A percentile compares a stretch with the other conserved stretches of the same genome.
Evolutionary conservation across 2,329 filamentous ascomycete species (phyloP).

Genomic region (Lanzia echinophila): DNA sequence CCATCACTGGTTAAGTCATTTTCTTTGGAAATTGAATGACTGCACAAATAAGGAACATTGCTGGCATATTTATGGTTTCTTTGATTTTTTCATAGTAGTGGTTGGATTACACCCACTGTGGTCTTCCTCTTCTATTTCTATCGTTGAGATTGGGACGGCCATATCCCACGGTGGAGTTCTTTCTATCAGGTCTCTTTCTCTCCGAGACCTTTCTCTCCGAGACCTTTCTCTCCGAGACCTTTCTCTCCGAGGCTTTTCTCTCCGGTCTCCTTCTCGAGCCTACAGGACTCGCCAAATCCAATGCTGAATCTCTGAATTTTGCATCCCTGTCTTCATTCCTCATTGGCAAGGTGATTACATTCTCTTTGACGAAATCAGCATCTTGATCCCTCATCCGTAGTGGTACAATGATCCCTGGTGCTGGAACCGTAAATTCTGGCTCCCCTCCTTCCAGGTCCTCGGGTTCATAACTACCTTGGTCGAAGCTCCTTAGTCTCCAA

Average conservation of each 20-base stretch:
- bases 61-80: too few relatives aligned
- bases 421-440: background rate
- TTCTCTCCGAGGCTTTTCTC: background rate
- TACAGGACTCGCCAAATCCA: background rate
- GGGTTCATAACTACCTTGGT: background rate
- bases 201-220: too few relatives aligned
- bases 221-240: background rate
- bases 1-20: too few relatives aligned
- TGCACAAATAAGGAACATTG: too few relatives aligned
- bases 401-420: background rate
- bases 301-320: conserved; percentile 5
- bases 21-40: too few relatives aligned
- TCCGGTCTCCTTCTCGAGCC: background rate
- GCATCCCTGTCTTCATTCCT: background rate
- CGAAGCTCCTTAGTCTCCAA: background rate
- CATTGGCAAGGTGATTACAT: background rate
- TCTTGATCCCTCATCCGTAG: background rate
- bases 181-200: too few relatives aligned
- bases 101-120: background rate
- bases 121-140: background rate
- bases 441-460: background rate
- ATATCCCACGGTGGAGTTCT: too few relatives aligned
- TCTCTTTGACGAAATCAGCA: background rate
- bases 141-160: background rate
- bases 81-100: too few relatives aligned